Evolutionary conservation across 768 basidiomycete species (phyloP), one percentile per base, ranked within the genome.

Genomic region (Naematelia encephala): DNA sequence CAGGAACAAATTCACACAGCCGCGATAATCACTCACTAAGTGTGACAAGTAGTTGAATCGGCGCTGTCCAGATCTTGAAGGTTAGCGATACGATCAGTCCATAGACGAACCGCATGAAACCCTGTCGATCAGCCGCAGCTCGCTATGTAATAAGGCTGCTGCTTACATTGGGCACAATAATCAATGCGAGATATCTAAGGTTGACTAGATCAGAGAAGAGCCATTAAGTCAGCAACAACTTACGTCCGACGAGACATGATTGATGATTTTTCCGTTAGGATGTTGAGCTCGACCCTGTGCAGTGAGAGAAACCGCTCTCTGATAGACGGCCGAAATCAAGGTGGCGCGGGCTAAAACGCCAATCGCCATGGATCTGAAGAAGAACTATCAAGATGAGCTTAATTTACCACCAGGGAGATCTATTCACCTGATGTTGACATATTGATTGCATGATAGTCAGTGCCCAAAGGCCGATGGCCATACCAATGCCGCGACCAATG

Each of bases 31-130:
- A 71, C 78, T 28, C 57, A 85, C 85, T 77, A 29, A 87, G 72
- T 60, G 84, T 85, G 49, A 86, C 78, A 0, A 77, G 78, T 19
- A 77, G 52, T 76, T 87, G 86, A 25, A 87, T 85, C 1, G 86
- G 86, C 1, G 85, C 85, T 0, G 86, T 86, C 86, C 86, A 87
- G 14, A 70, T 81, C 84, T 80, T 12, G 51, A 14, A 25, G 34
- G 27, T 56, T 12, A 47, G 59, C 48, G 56, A 47, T 34, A 23
- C n/a, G 49, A 5, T 47, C n/a, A 29, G 11, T 44, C 27, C 10
- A 14, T n/a, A 13, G 79, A 48, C 69, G 22, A 44, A 71, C 70
- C 16, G 77, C 75, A 54, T 78, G 76, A 48, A 87, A 86, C 86
- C 72, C 69, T 64, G 46, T 8, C 1, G 22, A 26, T 56, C 27